Percentiles rank a stretch among this genome's conserved stretches.
Evolutionary conservation across 306 rosid species (phyloP).

Genomic region (Begonia fuchsioides): DNA sequence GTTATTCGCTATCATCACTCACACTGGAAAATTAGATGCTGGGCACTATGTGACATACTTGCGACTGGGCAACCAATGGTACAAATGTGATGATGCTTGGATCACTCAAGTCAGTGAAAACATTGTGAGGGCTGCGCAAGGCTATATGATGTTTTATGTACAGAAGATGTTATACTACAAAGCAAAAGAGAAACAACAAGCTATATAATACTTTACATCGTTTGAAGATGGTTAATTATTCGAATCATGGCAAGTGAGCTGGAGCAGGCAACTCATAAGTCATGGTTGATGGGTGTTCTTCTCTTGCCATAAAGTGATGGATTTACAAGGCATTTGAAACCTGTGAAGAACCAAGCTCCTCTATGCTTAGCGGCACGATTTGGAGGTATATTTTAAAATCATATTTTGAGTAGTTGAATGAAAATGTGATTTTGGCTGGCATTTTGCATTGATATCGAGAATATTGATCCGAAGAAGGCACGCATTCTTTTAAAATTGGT

Average conservation of each 20-base stretch:
- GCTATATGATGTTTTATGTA: conserved; percentile 93
- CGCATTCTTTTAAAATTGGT: too few species aligned
- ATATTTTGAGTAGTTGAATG: too few species aligned
- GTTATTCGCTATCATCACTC: conserved; percentile 85
- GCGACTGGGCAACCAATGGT: conserved; percentile 73
- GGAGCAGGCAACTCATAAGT: not conserved
- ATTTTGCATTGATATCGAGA: too few species aligned
- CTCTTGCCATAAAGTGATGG: too few species aligned
- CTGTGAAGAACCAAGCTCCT: not conserved
- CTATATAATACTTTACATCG: not conserved
- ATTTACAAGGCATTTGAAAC: not conserved
- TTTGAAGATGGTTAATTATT: not conserved
- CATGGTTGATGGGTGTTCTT: not conserved
- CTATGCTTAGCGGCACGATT: not conserved
- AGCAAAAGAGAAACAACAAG: conserved; percentile 51
- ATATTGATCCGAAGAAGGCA: too few species aligned
- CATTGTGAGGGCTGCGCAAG: conserved; percentile 83
- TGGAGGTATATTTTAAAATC: not conserved
- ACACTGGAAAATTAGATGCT: conserved; percentile 75
- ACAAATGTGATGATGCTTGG: conserved; percentile 94
- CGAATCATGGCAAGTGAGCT: not conserved
- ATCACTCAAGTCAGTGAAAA: conserved; percentile 71
- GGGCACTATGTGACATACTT: conserved; percentile 86
- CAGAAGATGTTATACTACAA: conserved; percentile 84
- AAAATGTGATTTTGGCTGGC: too few species aligned